These are phyloP conservation scores for Aspergillus transmontanensis DNA, from an alignment of 2,329 filamentous ascomycete species.

Conservation along the genomic window DNA sequence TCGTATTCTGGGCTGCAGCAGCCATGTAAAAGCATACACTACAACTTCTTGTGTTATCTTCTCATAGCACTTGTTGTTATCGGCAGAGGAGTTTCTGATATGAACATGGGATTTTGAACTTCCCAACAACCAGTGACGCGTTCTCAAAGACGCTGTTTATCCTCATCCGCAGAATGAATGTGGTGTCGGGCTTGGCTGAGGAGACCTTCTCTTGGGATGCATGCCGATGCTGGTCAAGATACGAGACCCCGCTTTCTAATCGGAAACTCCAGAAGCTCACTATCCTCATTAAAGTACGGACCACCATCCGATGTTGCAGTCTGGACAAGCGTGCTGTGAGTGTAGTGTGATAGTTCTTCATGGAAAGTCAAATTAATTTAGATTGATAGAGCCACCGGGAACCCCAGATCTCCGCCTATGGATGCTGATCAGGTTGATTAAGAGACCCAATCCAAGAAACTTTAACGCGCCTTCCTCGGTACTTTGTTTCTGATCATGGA, in stretches of 20 bases:
- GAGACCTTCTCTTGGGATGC: no score
- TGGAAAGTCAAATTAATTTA: background rate
- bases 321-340: background rate
- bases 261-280: background rate
- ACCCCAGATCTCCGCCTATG: background rate
- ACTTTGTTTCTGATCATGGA: background rate
- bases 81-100: accelerated
- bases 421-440: background rate
- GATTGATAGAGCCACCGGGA: background rate
- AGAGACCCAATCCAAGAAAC: background rate
- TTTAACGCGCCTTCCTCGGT: background rate
- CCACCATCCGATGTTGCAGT: background rate
- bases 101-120: no score
- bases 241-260: background rate
- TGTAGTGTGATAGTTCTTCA: background rate
- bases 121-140: no score
- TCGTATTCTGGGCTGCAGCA: no score
- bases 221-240: background rate
- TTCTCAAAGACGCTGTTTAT: no score
- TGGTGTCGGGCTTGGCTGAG: no score
- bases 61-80: no score
- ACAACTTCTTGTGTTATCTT: no score
- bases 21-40: no score
- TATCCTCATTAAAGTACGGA: background rate
- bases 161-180: no score